These are phyloP conservation scores for Kwoniella bestiolae DNA, from an alignment of 768 basidiomycete genomes.

Conservation along the genomic window DNA sequence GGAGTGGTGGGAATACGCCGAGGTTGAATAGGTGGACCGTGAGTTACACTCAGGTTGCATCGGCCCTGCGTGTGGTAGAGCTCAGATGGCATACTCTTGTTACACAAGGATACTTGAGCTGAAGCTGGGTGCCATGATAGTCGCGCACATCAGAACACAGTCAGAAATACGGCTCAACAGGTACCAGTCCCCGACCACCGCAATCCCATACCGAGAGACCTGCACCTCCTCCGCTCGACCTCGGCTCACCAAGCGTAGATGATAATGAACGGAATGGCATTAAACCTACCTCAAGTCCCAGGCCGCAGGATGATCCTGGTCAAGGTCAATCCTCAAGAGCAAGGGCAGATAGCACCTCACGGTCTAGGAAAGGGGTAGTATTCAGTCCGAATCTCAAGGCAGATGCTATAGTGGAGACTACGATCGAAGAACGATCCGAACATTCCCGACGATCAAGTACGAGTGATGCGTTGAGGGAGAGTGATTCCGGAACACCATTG, in stretches of 20 bases:
- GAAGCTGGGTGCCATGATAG: too few relatives aligned
- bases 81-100: too few relatives aligned
- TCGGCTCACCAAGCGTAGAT: conserved; percentile 32
- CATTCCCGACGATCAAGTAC: conserved; percentile 7
- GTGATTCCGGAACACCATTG: conserved; percentile 7
- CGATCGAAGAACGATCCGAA: conserved; percentile 13
- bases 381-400: conserved; percentile 20
- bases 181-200: conserved; percentile 24
- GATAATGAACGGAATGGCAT: not conserved
- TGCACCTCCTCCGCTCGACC: conserved; percentile 39
- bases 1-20: conserved; percentile 10
- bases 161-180: conserved; percentile 30
- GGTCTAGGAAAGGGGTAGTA: conserved; percentile 15
- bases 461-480: not conserved
- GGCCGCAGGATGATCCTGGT: not conserved
- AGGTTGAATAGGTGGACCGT: conserved; percentile 14
- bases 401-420: conserved; percentile 12
- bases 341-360: not conserved
- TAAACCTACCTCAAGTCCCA: conserved; percentile 9
- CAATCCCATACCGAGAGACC: not conserved
- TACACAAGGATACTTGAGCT: too few relatives aligned
- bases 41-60: too few relatives aligned
- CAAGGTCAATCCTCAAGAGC: not conserved
- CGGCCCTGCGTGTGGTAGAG: too few relatives aligned
- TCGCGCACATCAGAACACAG: conserved; percentile 19